Evolutionary conservation across 2,329 filamentous ascomycete genomes (phyloP).

Genomic region (Aspergillus tamarii): DNA sequence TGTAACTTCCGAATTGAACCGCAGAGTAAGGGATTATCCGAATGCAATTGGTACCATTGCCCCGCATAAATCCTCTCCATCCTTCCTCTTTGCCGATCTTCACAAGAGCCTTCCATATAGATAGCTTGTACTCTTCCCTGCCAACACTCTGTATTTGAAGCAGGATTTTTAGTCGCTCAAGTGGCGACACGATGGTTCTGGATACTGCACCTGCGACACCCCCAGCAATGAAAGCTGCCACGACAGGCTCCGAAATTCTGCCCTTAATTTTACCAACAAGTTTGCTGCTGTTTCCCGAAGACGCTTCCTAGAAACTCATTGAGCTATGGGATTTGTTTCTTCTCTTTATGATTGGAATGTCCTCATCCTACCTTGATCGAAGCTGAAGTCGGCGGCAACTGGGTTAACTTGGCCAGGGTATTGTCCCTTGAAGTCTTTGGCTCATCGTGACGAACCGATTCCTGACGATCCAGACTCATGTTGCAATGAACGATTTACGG

Average conservation of each 20-base stretch:
- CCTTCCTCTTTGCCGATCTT: conserved; percentile 99
- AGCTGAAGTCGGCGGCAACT: conserved; percentile 24
- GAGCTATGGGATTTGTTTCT: not conserved
- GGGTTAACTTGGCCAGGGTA: conserved; percentile 24
- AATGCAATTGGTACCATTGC: conserved; percentile 97
- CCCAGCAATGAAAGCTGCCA: conserved; percentile 91
- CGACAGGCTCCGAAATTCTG: conserved; percentile 76
- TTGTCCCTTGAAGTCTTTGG: conserved; percentile 22
- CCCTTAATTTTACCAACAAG: conserved; percentile 31
- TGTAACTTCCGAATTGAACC: conserved; percentile 97
- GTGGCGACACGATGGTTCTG: conserved; percentile 91
- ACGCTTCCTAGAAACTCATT: conserved; percentile 23
- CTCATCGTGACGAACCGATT: conserved; percentile 26
- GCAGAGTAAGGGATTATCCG: conserved; percentile 98
- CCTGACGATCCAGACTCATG: conserved; percentile 42
- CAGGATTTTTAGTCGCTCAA: conserved; percentile 96
- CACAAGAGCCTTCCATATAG: conserved; percentile 79
- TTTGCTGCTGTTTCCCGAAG: conserved; percentile 19
- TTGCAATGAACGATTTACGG: conserved; percentile 10
- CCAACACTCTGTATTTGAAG: conserved; percentile 93
- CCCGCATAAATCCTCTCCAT: conserved; percentile 95
- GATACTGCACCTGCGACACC: conserved; percentile 97
- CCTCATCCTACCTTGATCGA: conserved; percentile 27
- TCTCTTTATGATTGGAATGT: not conserved
- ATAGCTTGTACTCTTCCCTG: conserved; percentile 89